Evolutionary conservation across 306 rosid genomes (phyloP), one percentile per base, ranked within the genome.

Genomic region (Quercus cerris): DNA sequence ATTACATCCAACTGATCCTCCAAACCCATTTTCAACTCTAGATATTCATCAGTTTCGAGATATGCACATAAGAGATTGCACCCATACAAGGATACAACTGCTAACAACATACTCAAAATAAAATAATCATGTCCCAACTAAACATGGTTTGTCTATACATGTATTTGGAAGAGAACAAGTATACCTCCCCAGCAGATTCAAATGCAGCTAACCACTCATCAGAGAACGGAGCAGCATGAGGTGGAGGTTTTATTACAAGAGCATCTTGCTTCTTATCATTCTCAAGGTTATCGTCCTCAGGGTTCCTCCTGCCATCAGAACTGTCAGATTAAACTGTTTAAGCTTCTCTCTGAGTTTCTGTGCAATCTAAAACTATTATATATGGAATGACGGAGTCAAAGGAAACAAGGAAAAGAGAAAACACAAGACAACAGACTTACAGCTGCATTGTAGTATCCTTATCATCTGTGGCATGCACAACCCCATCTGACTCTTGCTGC

Each of bases 131-230:
- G 74, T 59, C 27, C 63, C 56, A 19, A 74, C 66, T 71, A 66
- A 74, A 64, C 38, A 11, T 19, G 38, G 25, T 11, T 9, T 13
- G 30, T 59, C 20, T 63, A 44, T 59, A 70, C 44, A 44, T 63
- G 41, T 75, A 25, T 63, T 30, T 63, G 70, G 23, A 35, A 84
- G 79, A 83, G 80, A 75, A 75, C 35, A 19, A 25, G 14, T 63
- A 71, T 71, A 93, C 98, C 98, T 95, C 99, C 85, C 99, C 99
- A 64, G 99, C 98, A 56, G 96, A 94, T 91, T 93, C 98, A 73
- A 95, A 57, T 80, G 96, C 98, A 74, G 98, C 94, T 78, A 95
- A 82, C 99, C 99, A 95, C 84, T 95, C 99, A 41, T 95, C 98
- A 73, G 98, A 91, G 77, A 93, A 95, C 0, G 97, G 98, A 87